Conservation (phyloP, 2,329 filamentous ascomycete genomes). For the Coleophoma eucalyptorum region DNA sequence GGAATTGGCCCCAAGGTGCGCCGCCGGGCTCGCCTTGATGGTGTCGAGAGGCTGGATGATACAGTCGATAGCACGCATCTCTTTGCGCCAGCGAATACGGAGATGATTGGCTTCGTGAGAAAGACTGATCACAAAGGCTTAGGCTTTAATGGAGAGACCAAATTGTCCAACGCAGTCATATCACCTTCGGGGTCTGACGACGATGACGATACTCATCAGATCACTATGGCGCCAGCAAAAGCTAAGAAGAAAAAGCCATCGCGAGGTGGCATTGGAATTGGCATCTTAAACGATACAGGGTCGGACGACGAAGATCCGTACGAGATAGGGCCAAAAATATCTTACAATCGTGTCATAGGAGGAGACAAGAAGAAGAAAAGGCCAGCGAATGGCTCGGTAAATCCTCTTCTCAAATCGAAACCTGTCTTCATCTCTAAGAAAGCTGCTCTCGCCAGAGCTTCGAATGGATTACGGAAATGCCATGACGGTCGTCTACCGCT, state of each 20-base stretch:
- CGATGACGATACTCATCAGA: slow-evolving; percentile 36
- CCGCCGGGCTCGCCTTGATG: slow-evolving; percentile 66
- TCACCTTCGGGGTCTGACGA: slow-evolving; percentile 36
- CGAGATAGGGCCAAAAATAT: slow-evolving; percentile 85
- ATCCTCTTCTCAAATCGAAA: slow-evolving; percentile 60
- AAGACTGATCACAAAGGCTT: slow-evolving; percentile 70
- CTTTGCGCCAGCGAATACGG: slow-evolving; percentile 81
- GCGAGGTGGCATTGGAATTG: slow-evolving; percentile 76
- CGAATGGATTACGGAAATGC: slow-evolving; percentile 60
- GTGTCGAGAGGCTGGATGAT: slow-evolving; percentile 35
- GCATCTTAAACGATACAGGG: slow-evolving; percentile 85
- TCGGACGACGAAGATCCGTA: slow-evolving; percentile 96
- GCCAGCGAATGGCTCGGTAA: slow-evolving; percentile 50
- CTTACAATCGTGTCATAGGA: slow-evolving; percentile 78
- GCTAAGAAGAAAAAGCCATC: slow-evolving; percentile 46
- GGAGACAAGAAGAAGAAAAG: slow-evolving; percentile 78
- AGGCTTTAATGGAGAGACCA: slow-evolving; percentile 59
- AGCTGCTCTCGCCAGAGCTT: slow-evolving; percentile 32
- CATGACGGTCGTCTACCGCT: slow-evolving; percentile 79
- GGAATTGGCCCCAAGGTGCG: slow-evolving; percentile 86
- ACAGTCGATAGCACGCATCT: slow-evolving; percentile 52
- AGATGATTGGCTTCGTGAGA: slow-evolving; percentile 60
- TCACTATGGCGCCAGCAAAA: slow-evolving; percentile 13
- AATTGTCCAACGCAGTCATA: slow-evolving; percentile 32
- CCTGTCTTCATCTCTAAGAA: slow-evolving; percentile 77